Evolutionary conservation across 2,329 filamentous ascomycete species (phyloP).

Genomic region (Penicillium sp.): DNA sequence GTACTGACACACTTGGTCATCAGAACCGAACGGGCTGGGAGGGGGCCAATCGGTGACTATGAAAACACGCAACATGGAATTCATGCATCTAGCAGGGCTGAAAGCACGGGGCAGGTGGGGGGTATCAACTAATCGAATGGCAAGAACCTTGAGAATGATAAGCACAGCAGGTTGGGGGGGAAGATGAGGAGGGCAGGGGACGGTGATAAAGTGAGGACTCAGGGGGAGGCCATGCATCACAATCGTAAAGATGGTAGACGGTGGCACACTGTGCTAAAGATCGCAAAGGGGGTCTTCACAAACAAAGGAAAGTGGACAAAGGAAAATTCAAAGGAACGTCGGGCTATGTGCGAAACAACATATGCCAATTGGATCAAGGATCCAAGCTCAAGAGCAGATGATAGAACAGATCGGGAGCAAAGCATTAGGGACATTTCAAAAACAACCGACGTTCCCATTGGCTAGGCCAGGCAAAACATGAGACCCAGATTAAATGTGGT

Average conservation of each 20-base stretch:
- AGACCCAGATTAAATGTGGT: slow-evolving; percentile 14
- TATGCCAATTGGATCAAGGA: not conserved
- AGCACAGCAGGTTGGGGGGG: not conserved
- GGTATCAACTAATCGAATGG: slow-evolving; percentile 26
- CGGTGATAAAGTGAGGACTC: slow-evolving; percentile 1
- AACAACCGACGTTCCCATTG: not conserved
- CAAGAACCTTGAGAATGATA: slow-evolving; percentile 6
- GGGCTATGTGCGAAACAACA: slow-evolving; percentile 2
- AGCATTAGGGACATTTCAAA: not conserved
- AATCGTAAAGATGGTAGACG: slow-evolving; percentile 7
- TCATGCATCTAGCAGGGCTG: slow-evolving; percentile 14
- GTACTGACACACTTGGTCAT: not conserved
- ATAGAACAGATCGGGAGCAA: not conserved
- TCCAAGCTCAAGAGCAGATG: not conserved
- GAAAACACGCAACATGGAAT: slow-evolving; percentile 16
- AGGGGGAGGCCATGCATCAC: slow-evolving; percentile 8
- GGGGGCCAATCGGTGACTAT: slow-evolving; percentile 6
- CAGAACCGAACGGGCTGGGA: not conserved
- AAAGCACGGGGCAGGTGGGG: slow-evolving; percentile 22
- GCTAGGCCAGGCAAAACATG: not conserved
- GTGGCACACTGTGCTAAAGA: slow-evolving; percentile 1
- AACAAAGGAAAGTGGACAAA: slow-evolving; percentile 18
- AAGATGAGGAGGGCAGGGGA: slow-evolving; percentile 1
- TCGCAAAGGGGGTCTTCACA: not conserved
- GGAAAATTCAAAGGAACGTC: slow-evolving; percentile 30